These are phyloP conservation scores for Talaromyces rugulosus DNA, from an alignment of 2,329 filamentous ascomycete species.

Conservation along the genomic window DNA sequence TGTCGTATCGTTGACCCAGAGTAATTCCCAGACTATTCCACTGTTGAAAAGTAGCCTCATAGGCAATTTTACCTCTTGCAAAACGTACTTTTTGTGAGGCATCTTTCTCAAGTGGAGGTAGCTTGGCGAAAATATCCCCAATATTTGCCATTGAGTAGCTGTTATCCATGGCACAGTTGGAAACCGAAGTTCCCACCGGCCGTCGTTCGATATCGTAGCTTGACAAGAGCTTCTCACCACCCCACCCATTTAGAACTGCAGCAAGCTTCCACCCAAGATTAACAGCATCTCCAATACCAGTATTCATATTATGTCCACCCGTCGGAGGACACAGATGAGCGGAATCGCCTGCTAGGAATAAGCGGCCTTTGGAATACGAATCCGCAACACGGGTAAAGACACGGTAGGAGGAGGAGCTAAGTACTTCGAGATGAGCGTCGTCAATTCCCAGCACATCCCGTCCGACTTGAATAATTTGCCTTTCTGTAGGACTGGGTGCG, in stretches of 20 bases:
- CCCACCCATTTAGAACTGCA: constrained; percentile 23
- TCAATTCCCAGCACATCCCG: background rate
- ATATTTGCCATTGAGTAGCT: constrained; percentile 2
- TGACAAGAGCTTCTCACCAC: constrained; percentile 18
- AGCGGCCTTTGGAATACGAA: background rate
- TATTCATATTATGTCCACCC: constrained; percentile 39
- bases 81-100: background rate
- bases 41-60: background rate
- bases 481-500: background rate
- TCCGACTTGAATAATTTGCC: background rate
- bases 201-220: constrained; percentile 27
- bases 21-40: constrained; percentile 1
- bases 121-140: background rate
- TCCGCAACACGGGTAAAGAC: constrained; percentile 1
- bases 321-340: constrained; percentile 32
- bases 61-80: background rate
- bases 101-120: background rate
- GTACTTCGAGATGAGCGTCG: background rate
- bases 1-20: background rate
- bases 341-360: constrained; percentile 10
- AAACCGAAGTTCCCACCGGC: constrained; percentile 20
- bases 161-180: background rate
- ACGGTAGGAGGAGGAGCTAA: background rate
- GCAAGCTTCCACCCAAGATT: constrained; percentile 34
- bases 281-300: constrained; percentile 30